Conservation (phyloP, 176 grass and related monocot genomes). For the Aegilops sharonensis region DNA sequence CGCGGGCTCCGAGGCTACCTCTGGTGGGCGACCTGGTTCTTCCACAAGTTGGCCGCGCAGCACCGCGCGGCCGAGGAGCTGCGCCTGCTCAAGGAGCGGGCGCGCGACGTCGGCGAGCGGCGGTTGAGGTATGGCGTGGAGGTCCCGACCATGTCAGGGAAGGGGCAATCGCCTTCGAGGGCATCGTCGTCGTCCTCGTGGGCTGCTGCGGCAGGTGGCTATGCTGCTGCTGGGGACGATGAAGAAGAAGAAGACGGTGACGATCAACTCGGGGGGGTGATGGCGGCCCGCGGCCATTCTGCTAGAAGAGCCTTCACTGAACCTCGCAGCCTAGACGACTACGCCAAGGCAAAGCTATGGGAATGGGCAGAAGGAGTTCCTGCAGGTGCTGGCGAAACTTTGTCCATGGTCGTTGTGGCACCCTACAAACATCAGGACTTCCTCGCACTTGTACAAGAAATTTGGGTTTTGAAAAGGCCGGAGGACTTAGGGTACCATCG, state of each 20-base stretch:
- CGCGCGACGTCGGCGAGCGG: neutral
- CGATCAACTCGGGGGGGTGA: neutral
- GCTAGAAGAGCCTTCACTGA: neutral
- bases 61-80: neutral
- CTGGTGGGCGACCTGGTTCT: neutral
- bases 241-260: neutral
- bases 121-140: conserved; percentile 4
- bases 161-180: neutral
- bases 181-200: neutral
- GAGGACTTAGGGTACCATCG: neutral
- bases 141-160: neutral
- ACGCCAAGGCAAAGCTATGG: neutral
- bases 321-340: neutral
- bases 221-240: neutral
- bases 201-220: neutral
- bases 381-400: neutral
- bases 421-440: too few relatives aligned
- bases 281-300: neutral
- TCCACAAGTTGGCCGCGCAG: neutral
- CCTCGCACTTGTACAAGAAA: too few relatives aligned
- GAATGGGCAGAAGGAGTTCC: accelerated
- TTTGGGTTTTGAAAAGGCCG: too few relatives aligned
- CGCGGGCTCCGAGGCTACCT: neutral
- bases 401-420: neutral
- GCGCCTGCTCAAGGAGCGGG: neutral